Evolutionary conservation across 768 basidiomycete species (phyloP).

Genomic region (Phaffia tasmanica): DNA sequence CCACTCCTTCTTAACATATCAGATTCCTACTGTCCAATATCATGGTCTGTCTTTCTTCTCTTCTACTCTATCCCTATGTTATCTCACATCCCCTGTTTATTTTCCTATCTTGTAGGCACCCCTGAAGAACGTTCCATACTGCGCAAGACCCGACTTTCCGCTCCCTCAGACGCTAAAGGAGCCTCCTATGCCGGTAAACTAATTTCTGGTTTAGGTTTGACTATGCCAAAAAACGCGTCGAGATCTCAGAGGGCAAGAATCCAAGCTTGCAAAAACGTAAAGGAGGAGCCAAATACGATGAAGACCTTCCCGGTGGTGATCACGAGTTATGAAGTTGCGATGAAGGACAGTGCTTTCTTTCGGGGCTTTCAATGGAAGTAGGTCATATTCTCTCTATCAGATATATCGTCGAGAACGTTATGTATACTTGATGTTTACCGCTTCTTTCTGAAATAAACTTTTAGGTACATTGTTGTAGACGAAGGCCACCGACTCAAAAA

Average conservation of each 20-base stretch:
- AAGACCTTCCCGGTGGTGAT: constrained; percentile 23
- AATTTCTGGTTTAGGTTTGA: not conserved
- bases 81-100: too few species aligned
- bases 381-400: not conserved
- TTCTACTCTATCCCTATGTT: too few species aligned
- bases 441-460: constrained; percentile 25
- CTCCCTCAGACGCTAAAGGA: constrained; percentile 10
- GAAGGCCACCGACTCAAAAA: constrained; percentile 83
- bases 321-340: constrained; percentile 23
- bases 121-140: too few species aligned
- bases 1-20: constrained; percentile 30
- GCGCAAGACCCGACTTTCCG: too few species aligned
- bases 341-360: constrained; percentile 14
- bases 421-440: constrained; percentile 27
- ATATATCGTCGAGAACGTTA: not conserved
- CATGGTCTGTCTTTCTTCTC: constrained; percentile 48
- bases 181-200: not conserved
- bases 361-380: constrained; percentile 23
- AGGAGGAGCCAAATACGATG: constrained; percentile 12
- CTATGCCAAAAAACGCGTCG: not conserved
- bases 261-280: not conserved
- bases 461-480: constrained; percentile 84
- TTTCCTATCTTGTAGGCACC: not conserved
- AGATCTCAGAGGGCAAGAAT: constrained; percentile 5
- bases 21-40: constrained; percentile 84